Evolutionary conservation across 2,329 filamentous ascomycete genomes (phyloP).

Genomic region (Myrmaecium sp.): DNA sequence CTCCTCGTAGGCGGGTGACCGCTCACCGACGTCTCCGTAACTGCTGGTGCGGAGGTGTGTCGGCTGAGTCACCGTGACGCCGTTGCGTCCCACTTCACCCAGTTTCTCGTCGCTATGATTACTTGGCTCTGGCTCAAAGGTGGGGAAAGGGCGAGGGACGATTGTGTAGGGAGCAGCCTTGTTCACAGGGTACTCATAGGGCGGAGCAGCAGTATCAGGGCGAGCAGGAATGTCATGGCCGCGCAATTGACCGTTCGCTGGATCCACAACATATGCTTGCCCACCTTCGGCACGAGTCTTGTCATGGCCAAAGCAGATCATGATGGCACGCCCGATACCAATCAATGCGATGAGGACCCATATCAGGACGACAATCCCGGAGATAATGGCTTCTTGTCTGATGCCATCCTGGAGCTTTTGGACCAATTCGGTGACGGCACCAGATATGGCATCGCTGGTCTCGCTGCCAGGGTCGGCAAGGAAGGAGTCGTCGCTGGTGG

Average conservation of each 20-base stretch:
- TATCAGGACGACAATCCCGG: conserved; percentile 52
- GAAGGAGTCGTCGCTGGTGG: conserved; percentile 47
- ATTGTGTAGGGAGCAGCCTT: conserved; percentile 30
- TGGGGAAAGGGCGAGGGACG: conserved; percentile 25
- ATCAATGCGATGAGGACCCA: conserved; percentile 65
- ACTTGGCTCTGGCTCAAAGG: conserved; percentile 18
- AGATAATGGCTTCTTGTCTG: conserved; percentile 63
- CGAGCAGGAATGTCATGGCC: conserved; percentile 3
- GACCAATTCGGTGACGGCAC: conserved; percentile 54
- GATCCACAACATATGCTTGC: conserved; percentile 16
- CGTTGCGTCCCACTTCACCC: conserved; percentile 22
- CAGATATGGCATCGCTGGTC: conserved; percentile 67
- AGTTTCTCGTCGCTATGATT: conserved; percentile 23
- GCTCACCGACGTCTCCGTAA: conserved; percentile 25
- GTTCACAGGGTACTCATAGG: conserved; percentile 26
- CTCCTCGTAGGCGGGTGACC: conserved; percentile 21
- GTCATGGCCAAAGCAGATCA: conserved; percentile 42
- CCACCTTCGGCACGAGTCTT: conserved; percentile 46
- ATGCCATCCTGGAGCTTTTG: conserved; percentile 51
- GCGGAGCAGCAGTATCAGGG: conserved; percentile 19
- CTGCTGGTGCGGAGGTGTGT: conserved; percentile 27
- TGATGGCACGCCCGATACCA: conserved; percentile 50
- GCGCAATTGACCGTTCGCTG: conserved; percentile 6
- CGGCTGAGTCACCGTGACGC: conserved; percentile 23
- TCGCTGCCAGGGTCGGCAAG: conserved; percentile 58